Evolutionary conservation across 306 rosid species (phyloP).

Genomic region (Canavalia gladiata): DNA sequence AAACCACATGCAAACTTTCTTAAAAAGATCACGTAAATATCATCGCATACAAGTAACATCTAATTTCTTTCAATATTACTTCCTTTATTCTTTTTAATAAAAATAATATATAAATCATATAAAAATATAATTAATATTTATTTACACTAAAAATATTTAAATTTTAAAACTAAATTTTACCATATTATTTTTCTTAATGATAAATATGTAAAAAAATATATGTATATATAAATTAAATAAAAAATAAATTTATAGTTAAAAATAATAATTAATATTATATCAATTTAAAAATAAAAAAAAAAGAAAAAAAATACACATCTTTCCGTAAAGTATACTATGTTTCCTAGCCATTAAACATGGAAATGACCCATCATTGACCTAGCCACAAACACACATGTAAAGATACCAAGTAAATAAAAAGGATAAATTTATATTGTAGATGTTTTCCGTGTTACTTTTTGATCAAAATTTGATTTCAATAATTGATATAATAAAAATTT

Average conservation of each 20-base stretch:
- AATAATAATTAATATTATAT: background rate
- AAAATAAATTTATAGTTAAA: no score
- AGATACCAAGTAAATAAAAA: background rate
- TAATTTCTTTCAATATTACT: background rate
- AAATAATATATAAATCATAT: background rate
- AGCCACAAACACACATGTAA: conserved; percentile 15
- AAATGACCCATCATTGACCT: conserved; percentile 12
- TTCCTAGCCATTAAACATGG: conserved; percentile 15
- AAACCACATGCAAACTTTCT: background rate
- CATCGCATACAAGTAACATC: background rate
- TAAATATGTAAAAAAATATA: background rate
- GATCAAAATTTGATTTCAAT: no score
- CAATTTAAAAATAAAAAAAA: background rate
- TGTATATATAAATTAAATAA: background rate
- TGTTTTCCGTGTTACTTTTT: no score
- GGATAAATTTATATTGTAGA: no score
- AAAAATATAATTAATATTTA: background rate
- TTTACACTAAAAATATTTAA: background rate
- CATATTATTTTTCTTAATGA: background rate
- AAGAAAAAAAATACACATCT: background rate
- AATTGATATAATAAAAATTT: no score
- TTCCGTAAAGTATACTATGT: conserved; percentile 2
- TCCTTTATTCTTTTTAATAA: background rate
- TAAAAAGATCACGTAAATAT: background rate
- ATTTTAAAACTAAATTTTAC: background rate